These are phyloP conservation scores for Leucosporidium yakuticum DNA, from an alignment of 768 basidiomycete species.

Conservation along the genomic window DNA sequence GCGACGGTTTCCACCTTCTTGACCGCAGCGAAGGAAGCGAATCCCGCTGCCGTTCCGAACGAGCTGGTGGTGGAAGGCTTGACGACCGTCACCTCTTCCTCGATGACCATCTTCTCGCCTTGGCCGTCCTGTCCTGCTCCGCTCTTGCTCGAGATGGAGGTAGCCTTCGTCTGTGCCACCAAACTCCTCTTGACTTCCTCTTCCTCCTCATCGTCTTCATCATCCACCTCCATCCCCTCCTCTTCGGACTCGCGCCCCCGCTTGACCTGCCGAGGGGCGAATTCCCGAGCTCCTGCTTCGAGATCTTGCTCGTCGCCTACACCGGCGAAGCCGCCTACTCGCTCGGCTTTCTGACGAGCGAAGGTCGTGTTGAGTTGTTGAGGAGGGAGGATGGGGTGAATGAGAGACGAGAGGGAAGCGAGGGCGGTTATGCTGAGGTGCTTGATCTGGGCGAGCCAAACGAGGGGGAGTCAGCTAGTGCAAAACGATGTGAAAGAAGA, in stretches of 20 bases:
- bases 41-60: neutral
- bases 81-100: neutral
- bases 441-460: neutral
- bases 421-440: conserved; percentile 1
- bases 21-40: neutral
- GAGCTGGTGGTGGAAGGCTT: neutral
- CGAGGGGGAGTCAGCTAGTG: neutral
- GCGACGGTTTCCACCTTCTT: neutral
- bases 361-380: conserved; percentile 12
- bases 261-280: conserved; percentile 7
- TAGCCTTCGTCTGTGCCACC: too few relatives aligned
- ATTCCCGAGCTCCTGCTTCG: conserved; percentile 14
- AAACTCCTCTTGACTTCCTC: neutral
- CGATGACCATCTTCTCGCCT: neutral
- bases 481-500: neutral
- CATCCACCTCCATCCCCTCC: neutral
- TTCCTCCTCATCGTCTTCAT: neutral
- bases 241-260: too few relatives aligned
- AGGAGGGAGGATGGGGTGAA: conserved; percentile 21
- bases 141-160: too few relatives aligned
- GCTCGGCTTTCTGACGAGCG: neutral
- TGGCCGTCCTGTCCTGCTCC: too few relatives aligned
- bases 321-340: conserved; percentile 8
- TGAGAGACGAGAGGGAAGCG: neutral
- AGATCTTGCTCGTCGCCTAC: conserved; percentile 7